Evolutionary conservation across 176 grass and related monocot species (phyloP).

Genomic region (Eremochloa ophiuroides): DNA sequence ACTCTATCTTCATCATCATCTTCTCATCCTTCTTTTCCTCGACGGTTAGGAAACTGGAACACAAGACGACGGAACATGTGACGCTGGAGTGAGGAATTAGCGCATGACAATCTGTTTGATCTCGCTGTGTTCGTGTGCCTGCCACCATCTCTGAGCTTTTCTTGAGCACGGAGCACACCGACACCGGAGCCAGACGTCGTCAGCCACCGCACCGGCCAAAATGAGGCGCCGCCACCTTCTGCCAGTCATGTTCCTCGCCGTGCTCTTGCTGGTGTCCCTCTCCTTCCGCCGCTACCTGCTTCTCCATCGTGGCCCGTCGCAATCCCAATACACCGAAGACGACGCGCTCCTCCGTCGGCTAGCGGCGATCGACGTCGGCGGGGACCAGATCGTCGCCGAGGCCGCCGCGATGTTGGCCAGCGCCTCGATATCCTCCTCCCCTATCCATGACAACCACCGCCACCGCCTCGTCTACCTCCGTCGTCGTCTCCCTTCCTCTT

Average conservation of each 20-base stretch:
- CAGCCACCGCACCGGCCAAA: no score
- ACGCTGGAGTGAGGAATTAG: no score
- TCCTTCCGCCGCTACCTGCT: slow-evolving; percentile 9
- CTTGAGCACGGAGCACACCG: no score
- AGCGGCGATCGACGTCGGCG: slow-evolving; percentile 1
- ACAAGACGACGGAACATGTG: no score
- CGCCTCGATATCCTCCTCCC: slow-evolving; percentile 21
- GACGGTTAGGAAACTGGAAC: no score
- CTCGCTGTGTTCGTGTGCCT: no score
- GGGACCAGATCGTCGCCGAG: not conserved
- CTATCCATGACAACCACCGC: slow-evolving; percentile 20
- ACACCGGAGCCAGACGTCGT: no score
- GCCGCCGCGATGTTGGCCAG: slow-evolving; percentile 9
- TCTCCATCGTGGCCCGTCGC: not conserved
- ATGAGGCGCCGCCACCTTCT: slow-evolving; percentile 26
- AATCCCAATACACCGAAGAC: not conserved
- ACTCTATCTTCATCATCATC: no score
- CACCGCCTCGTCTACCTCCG: slow-evolving; percentile 36
- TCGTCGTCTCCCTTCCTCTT: no score
- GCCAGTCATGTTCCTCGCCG: not conserved
- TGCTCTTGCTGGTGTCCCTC: slow-evolving; percentile 23
- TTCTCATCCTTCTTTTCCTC: no score
- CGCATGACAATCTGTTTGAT: no score
- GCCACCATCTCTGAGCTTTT: no score
- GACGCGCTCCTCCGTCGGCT: slow-evolving; percentile 20